phyloP scores from a whole-genome alignment of 345 rosid genomes.

The Euphorbia peplus region DNA sequence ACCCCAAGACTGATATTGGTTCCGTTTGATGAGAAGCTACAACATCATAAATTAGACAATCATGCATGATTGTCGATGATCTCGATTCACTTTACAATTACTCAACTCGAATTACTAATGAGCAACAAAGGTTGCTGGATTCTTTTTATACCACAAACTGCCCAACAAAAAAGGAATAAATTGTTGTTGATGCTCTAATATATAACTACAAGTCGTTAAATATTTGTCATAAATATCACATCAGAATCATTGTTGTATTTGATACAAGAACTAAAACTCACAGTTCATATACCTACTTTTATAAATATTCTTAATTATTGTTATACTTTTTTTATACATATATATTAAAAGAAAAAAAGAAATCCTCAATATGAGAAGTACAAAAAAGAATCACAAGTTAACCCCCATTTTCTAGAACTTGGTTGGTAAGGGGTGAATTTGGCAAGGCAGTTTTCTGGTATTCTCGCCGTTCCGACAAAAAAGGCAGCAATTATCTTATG shows the following conservation, averaged over 20 bases:
- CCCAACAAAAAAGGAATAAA: too few relatives aligned
- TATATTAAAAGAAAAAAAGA: conserved; percentile 30
- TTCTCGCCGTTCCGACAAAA: conserved; percentile 6
- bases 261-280: conserved; percentile 3
- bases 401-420: too few relatives aligned
- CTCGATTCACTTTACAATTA: too few relatives aligned
- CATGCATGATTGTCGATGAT: too few relatives aligned
- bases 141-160: too few relatives aligned
- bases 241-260: conserved; percentile 16
- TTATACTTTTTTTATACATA: conserved; percentile 20
- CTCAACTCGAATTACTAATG: too few relatives aligned
- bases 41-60: too few relatives aligned
- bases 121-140: too few relatives aligned
- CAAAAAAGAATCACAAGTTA: conserved; percentile 28
- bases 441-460: too few relatives aligned
- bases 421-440: background rate
- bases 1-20: too few relatives aligned
- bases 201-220: background rate
- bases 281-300: background rate
- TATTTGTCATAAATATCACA: background rate
- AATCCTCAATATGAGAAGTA: conserved; percentile 9
- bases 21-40: too few relatives aligned
- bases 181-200: too few relatives aligned
- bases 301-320: background rate
- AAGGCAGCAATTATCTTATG: background rate